Evolutionary conservation across 441 rosid genomes (phyloP), one percentile per base, ranked within the genome.

Genomic region (Hypseocharis bilobata): DNA sequence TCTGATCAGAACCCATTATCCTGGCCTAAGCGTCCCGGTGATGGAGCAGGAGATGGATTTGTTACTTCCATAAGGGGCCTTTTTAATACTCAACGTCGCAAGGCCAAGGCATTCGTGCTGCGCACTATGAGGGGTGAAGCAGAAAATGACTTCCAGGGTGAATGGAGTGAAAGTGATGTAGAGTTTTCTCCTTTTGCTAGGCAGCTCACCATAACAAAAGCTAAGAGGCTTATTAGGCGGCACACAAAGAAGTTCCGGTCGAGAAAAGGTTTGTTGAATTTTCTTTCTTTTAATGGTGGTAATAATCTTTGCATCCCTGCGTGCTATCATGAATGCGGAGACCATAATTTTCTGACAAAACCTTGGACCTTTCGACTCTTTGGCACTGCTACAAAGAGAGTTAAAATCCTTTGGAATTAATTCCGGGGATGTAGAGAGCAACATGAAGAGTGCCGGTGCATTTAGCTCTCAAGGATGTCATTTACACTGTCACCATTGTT

Each of bases 21-120:
- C 47, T 95, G 82, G 76, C 83, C 87, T 13, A 95, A 87, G 82
- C 96, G 96, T 40, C 78, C 73, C 52, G 32, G 60, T 27, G 99
- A 95, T 71, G 98, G 96, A 77, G 99, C 99, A 54, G 99, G 99
- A 36, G 99, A 95, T 80, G 96, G 99, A 67, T 95, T 95, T 73
- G 99, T 92, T 26, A 95, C 93, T 65, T 92, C 98, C 54, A 74
- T 95, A 51, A 79, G 83, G 82, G 98, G 98, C 63, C 96, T 95
- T 54, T 95, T 95, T 70, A 92, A 78, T 68, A 95, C 87, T 25
- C 99, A 95, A 73, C 87, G 97, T 25, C 94, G 92, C 42, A 95
- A 87, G 79, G 99, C 99, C 49, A 89, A 78, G 78, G 92, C 89
- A 67, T 92, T 95, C 74, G 98, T 95, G 13, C 87, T 92, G 49